These are phyloP conservation scores for Anacardium occidentale DNA, from an alignment of 345 rosid genomes.

Conservation along the genomic window DNA sequence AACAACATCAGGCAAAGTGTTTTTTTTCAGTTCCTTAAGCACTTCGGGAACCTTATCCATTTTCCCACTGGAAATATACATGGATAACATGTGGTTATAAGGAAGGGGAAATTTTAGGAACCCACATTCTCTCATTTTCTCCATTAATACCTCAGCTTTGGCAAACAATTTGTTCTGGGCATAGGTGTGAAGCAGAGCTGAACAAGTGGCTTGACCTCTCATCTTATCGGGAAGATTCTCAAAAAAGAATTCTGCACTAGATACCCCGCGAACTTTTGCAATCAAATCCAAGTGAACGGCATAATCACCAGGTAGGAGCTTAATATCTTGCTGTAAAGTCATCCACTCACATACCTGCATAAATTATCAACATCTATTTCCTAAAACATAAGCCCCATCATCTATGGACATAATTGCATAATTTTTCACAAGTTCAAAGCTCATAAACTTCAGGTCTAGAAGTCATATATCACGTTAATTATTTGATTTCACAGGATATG, in stretches of 20 bases:
- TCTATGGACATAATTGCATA: neutral
- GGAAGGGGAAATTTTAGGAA: slow-evolving; percentile 64
- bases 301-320: slow-evolving; percentile 78
- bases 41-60: slow-evolving; percentile 54
- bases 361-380: neutral
- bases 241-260: slow-evolving; percentile 85
- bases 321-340: slow-evolving; percentile 65
- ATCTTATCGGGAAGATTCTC: slow-evolving; percentile 76
- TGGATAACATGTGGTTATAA: slow-evolving; percentile 68
- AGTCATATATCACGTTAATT: too few relatives aligned
- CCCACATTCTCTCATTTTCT: slow-evolving; percentile 75
- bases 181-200: slow-evolving; percentile 87
- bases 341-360: slow-evolving; percentile 92
- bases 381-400: neutral
- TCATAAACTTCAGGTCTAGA: neutral
- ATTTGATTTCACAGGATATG: too few relatives aligned
- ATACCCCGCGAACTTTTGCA: slow-evolving; percentile 71
- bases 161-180: slow-evolving; percentile 47
- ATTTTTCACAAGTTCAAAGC: slow-evolving; percentile 9
- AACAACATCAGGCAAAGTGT: slow-evolving; percentile 63
- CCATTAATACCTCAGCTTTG: slow-evolving; percentile 78
- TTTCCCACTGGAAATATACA: slow-evolving; percentile 55
- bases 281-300: slow-evolving; percentile 90
- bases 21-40: slow-evolving; percentile 58
- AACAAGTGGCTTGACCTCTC: slow-evolving; percentile 61